These are phyloP conservation scores for Paramyrothecium sp. DNA, from an alignment of 2,329 filamentous ascomycete species.

Conservation along the genomic window DNA sequence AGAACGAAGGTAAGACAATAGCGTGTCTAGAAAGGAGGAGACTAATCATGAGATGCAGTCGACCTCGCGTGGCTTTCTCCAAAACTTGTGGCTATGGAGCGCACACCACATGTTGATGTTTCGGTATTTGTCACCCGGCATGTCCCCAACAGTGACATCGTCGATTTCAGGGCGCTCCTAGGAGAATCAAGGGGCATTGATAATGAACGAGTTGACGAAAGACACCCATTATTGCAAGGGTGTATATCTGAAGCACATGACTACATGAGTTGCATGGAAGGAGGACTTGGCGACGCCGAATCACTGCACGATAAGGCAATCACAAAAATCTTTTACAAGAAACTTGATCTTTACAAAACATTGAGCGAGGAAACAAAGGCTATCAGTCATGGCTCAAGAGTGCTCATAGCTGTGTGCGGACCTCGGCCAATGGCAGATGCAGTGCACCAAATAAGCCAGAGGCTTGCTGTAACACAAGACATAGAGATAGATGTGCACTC, in stretches of 20 bases:
- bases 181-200: not conserved
- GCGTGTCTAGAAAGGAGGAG: too few species aligned
- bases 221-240: not conserved
- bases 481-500: not conserved
- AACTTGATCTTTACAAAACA: not conserved
- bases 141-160: not conserved
- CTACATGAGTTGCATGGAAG: not conserved
- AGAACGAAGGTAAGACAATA: slow-evolving; percentile 3
- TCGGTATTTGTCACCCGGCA: not conserved
- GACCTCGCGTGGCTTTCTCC: not conserved
- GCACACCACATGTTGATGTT: not conserved
- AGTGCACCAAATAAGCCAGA: not conserved
- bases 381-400: not conserved
- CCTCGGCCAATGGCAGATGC: not conserved
- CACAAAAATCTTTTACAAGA: not conserved
- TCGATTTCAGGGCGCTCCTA: not conserved
- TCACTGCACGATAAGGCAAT: not conserved
- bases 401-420: not conserved
- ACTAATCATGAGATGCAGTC: not conserved
- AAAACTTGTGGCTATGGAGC: not conserved
- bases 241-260: not conserved
- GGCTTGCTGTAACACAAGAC: not conserved
- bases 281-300: not conserved
- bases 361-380: not conserved
- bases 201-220: not conserved